Conservation (phyloP, 1,284 basidiomycete genomes). For the Marasmius oreades region DNA sequence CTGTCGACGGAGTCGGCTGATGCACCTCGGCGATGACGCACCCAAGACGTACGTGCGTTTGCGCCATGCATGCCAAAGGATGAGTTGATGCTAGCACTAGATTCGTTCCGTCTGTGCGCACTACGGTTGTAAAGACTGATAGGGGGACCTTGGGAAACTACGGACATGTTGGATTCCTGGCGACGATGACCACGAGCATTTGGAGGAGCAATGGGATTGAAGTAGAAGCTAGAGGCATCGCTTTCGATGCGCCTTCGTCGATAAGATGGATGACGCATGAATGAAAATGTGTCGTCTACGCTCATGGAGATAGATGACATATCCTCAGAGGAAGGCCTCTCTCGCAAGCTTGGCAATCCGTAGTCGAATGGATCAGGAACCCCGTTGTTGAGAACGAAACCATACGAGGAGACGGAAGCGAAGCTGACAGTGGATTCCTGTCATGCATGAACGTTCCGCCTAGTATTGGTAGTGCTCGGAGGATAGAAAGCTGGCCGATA, state of each 20-base stretch:
- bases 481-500: conserved; percentile 65
- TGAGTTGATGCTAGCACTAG: conserved; percentile 50
- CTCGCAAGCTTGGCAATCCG: conserved; percentile 45
- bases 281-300: conserved; percentile 72
- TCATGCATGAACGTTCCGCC: conserved; percentile 32
- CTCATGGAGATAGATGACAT: conserved; percentile 45
- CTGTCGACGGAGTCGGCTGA: conserved; percentile 68
- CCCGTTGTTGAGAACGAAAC: conserved; percentile 62
- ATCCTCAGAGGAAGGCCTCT: conserved; percentile 55
- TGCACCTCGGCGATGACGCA: conserved; percentile 52
- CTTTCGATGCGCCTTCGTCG: conserved; percentile 62
- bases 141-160: conserved; percentile 55
- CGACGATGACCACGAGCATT: conserved; percentile 43
- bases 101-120: conserved; percentile 45
- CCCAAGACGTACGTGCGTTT: conserved; percentile 57
- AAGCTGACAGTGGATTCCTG: conserved; percentile 73
- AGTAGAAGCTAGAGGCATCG: conserved; percentile 74
- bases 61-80: conserved; percentile 51
- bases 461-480: conserved; percentile 1
- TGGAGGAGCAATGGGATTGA: conserved; percentile 38
- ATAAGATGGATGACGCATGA: conserved; percentile 41
- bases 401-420: conserved; percentile 79
- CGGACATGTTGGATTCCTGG: conserved; percentile 40
- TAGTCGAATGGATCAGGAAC: conserved; percentile 75
- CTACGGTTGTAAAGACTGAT: conserved; percentile 67